Conservation (phyloP, 306 rosid genomes). For the Rosa chinensis region DNA sequence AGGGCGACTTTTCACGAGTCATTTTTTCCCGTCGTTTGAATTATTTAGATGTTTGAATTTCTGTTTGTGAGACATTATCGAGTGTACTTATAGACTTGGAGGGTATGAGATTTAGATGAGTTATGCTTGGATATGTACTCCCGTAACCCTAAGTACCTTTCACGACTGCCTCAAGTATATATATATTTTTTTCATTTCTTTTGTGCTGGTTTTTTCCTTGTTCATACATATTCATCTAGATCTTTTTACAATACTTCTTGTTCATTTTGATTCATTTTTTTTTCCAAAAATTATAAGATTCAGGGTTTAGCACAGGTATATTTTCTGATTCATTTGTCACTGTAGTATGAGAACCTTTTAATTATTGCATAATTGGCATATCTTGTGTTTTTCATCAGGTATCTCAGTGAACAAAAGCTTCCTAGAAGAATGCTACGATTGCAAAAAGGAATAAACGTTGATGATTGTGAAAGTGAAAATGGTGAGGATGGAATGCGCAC, state of each 20-base stretch:
- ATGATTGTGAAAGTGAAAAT: conserved; percentile 52
- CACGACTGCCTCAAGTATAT: not conserved
- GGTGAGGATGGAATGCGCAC: conserved; percentile 71
- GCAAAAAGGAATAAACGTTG: conserved; percentile 64
- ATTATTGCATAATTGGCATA: conserved; percentile 14
- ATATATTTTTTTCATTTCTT: not conserved
- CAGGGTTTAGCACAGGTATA: not conserved
- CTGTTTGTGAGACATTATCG: not conserved
- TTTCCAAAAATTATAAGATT: not conserved
- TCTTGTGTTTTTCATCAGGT: conserved; percentile 50
- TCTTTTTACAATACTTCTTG: not conserved
- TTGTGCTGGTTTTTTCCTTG: not conserved
- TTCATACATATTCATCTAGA: not conserved
- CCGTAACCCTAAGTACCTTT: not conserved
- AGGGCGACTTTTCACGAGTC: conserved; percentile 16
- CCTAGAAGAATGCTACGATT: conserved; percentile 79
- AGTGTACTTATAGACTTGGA: conserved; percentile 4
- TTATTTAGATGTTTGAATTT: not conserved
- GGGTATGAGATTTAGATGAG: conserved; percentile 7
- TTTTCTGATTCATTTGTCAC: not conserved
- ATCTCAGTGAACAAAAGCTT: conserved; percentile 83
- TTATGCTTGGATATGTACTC: not conserved
- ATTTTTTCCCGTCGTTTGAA: not conserved
- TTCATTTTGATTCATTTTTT: not conserved
- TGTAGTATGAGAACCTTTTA: not conserved